Evolutionary conservation across 2,329 filamentous ascomycete species (phyloP), one percentile per base, ranked within the genome.

Genomic region (Fusarium virguliforme): DNA sequence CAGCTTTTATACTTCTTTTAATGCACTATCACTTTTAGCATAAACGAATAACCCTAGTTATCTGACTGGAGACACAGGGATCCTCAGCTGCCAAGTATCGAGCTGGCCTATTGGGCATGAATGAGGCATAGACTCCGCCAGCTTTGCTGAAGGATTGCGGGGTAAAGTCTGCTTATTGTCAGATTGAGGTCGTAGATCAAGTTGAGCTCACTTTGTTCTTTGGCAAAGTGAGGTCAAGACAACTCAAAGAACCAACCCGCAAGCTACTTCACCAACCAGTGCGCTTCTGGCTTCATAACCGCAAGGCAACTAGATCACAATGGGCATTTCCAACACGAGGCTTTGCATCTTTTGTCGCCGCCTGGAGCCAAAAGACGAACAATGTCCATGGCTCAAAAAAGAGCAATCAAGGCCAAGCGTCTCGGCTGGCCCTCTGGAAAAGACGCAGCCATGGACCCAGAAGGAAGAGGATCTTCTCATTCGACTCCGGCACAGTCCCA

Each of bases 311-410:
- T 18, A 18, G 2, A 18, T 18, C 18, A 18, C 18, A 30, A 54
- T 54, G 51, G 22, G 28, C 32, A 8, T 54, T 8, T 37, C 9
- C 12, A 37, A 38, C 8, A 12, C 6, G 5, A 54, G 22, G 18
- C 51, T 54, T 18, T 54, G 51, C 4, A 8, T 54, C 51, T 54
- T 54, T 54, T 54, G 51, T 24, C 51, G 34, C 6, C 12, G 34
- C 2, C 6, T 54, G 1, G 51, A 54, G 15, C 32, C 51, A n/a
- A 38, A 38, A 3, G 32, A 54, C 7, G 8, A 54, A 2, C 51
- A 22, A 26, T 54, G 51, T 18, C 34, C 51, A 7, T 38, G 8
- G 8, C 51, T 54, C 12, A n/a, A 54, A 13, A 38, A 37, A 8
- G 8, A 37, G 6, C 22, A 28, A 28, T 8, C 51, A 22, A 12